Conservation (phyloP, 2,329 filamentous ascomycete species). For the Diplodia seriata region DNA sequence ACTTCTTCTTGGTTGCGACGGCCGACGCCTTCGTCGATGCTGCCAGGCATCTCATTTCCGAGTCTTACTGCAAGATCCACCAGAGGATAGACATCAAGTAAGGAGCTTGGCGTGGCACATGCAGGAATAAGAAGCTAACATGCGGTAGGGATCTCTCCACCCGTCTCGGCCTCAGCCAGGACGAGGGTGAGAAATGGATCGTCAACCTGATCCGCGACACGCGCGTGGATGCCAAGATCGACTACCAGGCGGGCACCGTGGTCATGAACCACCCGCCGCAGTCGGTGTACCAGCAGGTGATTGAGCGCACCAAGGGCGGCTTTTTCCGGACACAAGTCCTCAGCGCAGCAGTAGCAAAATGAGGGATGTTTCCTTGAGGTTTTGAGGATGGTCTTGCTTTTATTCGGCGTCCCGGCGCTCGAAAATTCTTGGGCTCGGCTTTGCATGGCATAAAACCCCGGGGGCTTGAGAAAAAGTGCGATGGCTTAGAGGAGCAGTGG, state of each 20-base stretch:
- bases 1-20: constrained; percentile 91
- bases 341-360: constrained; percentile 63
- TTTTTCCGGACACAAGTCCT: constrained; percentile 99
- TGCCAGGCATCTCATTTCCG: constrained; percentile 94
- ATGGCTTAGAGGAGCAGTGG: constrained; percentile 7
- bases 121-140: neutral
- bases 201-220: constrained; percentile 99
- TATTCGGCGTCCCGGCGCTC: constrained; percentile 29
- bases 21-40: constrained; percentile 92
- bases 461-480: constrained; percentile 15
- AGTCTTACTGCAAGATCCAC: constrained; percentile 99
- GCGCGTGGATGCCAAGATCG: constrained; percentile 96
- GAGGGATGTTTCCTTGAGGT: constrained; percentile 34
- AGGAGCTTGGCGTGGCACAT: constrained; percentile 40
- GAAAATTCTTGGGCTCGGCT: constrained; percentile 22
- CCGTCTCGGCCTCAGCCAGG: constrained; percentile 86
- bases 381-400: constrained; percentile 28
- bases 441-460: constrained; percentile 24
- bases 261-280: constrained; percentile 99
- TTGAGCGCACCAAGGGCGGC: constrained; percentile 97
- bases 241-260: constrained; percentile 98
- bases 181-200: constrained; percentile 99
- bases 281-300: constrained; percentile 98
- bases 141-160: constrained; percentile 78
- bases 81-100: constrained; percentile 95